Base-by-base conservation (phyloP, 306 rosid species). In the Prunus mira region DNA sequence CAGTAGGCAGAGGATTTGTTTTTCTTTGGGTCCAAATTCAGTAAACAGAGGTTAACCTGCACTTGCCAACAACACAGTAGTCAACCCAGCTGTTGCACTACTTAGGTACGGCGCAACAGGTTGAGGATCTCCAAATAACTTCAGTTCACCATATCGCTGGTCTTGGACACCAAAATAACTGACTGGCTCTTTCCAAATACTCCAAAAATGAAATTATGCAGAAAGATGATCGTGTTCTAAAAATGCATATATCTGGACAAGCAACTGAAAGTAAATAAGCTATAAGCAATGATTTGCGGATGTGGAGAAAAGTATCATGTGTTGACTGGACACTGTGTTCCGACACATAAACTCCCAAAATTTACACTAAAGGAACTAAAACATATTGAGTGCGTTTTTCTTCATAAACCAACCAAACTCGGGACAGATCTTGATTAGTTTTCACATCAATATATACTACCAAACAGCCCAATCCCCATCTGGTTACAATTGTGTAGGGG, bases 21-120 rank as follows among this genome's bases (percentile, higher is more conserved):
- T 49, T 49, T 49, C 54, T 49, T 13, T 13, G 54, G 54, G 6
- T 49, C 54, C 4, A 15, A 49, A 49, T 49, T 49, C 54, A 49
- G 50, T 43, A 69, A 69, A 46, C 72, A 78, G 32, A 73, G n/a
- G 60, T 43, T 54, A 77, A 71, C 66, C 60, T 54, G 67, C 66
- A 76, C 65, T 47, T 24, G 56, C 10, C 15, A 45, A 12, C 43
- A 27, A 60, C 20, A 78, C 51, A 34, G 41, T 34, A 34, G 41
- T 76, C 58, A 34, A 50, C 65, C 69, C 28, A 71, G 30, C 51
- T 56, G 66, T 56, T 72, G 52, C 76, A 7, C 18, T 22, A 38
- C 41, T 57, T 12, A 38, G 54, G 24, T 41, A 20, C 4, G 43
- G 51, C 51, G 13, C 32, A 12, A n/a, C 5, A 22, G 15, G 52